Base-by-base conservation (phyloP, 2,329 filamentous ascomycete genomes). In the Claviceps arundinis region DNA sequence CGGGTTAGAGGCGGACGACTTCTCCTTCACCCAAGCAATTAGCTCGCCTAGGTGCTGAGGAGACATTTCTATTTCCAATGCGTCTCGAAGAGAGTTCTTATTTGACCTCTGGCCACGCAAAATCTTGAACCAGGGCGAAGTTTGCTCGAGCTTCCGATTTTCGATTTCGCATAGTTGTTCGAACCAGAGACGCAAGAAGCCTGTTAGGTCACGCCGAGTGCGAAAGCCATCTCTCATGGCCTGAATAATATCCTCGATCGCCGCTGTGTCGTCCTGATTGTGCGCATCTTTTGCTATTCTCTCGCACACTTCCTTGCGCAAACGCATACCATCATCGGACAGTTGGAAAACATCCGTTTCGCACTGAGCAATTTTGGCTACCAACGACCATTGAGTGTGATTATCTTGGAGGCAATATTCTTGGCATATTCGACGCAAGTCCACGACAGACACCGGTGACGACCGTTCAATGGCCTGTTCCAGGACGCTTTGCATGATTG, bases 121-220 rank as follows among this genome's bases (percentile, higher is more conserved):
- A 9, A 65, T 56, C 3, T 56, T 56, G 22, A 66, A 61, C 69
- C 69, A 71, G 0, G 67, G 65, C 1, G 64, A 68, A 6, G 48
- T 57, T 46, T 37, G 14, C 37, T 58, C 57, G 16, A 56, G 53
- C 17, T 65, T 60, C 40, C 60, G 57, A 45, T 62, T 58, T 52
- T 70, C 65, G 16, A 64, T 60, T 14, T 65, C 60, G 40, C 63
- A 65, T 1, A 76, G 63, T 52, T 73, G 68, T 43, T 65, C 58
- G 47, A 67, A 73, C 75, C 75, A 78, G 2, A 71, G 60, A 47
- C 67, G 68, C 54, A 77, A 54, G 52, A 77, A 78, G 5, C 67
- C 64, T 0, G 71, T 61, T 13, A 77, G 60, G 52, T 72, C 70
- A 50, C 73, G 70, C 11, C 65, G 68, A 5, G 64, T 70, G 7